Evolutionary conservation across 148 eudicot genomes (phyloP).

Genomic region (Polygonum aviculare): DNA sequence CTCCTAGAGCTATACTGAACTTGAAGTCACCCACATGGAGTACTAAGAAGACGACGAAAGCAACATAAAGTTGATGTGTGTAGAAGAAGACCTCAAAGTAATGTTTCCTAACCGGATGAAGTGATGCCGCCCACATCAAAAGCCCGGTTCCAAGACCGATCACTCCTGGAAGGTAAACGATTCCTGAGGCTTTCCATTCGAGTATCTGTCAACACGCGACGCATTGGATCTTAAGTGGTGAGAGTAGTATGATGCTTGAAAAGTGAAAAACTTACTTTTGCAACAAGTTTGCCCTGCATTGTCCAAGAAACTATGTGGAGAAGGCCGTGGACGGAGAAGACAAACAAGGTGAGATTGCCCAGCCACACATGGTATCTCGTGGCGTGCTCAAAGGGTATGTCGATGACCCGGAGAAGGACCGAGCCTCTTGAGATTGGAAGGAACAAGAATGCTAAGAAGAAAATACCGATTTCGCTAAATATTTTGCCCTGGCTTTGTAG

Average conservation of each 20-base stretch:
- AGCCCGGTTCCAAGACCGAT: constrained; percentile 32
- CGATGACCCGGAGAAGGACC: constrained; percentile 56
- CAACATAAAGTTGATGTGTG: constrained; percentile 47
- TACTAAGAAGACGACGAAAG: constrained; percentile 41
- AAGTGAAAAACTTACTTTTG: constrained; percentile 4
- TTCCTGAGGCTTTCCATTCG: constrained; percentile 27
- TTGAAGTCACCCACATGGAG: constrained; percentile 40
- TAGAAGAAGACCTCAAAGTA: constrained; percentile 50
- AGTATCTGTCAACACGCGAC: constrained; percentile 27
- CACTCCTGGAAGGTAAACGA: constrained; percentile 45
- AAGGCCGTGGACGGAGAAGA: constrained; percentile 37
- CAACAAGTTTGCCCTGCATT: constrained; percentile 9
- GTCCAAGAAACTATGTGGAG: constrained; percentile 29
- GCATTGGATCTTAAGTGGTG: not conserved
- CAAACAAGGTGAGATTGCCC: constrained; percentile 31
- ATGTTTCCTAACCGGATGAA: constrained; percentile 32
- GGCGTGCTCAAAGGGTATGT: constrained; percentile 82
- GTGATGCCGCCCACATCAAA: constrained; percentile 35
- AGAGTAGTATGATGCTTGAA: not conserved
- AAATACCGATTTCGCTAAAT: constrained; percentile 50
- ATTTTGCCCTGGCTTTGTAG: constrained; percentile 41
- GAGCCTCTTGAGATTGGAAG: constrained; percentile 80
- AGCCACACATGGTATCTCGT: constrained; percentile 61
- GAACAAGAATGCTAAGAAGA: constrained; percentile 68
- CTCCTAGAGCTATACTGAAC: constrained; percentile 44